Base-by-base conservation (phyloP, 2,329 filamentous ascomycete species). In the Rutstroemia sp. region DNA sequence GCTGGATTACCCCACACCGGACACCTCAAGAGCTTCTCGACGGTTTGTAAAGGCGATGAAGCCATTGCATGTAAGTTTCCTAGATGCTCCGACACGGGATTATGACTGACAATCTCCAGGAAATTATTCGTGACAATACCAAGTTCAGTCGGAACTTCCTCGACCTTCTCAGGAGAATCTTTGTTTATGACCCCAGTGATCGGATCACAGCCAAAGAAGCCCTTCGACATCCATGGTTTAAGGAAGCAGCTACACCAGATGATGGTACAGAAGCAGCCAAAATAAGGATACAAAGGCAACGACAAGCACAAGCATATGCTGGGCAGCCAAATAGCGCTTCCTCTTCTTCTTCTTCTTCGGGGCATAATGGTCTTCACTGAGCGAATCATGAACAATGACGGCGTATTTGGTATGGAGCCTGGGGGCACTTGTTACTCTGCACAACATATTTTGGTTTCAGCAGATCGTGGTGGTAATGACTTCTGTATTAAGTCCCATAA, bases 1-100 rank as follows among this genome's bases (percentile, higher is more conserved):
- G 67, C 75, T 88, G 19, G 84, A 87, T 62, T 88, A 87, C 61
- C 84, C 84, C 3, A 79, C 78, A 2, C 63, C 73, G 2, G 83
- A 87, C 12, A 87, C 84, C 0, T 83, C 81, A 0, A 75, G 83
- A 56, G 82, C 83, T 3, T 87, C 83, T 1, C 75, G 78, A 59
- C 75, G 82, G 64, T 88, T 87, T 65, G 84, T 88, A 12, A 84
- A 83, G 69, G 83, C 82, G n/a, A 88, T 88, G 84, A 87, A 87
- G 69, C 76, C 76, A 55, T 72, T 88, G 27, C 75, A 79, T 58
- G 84, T 87, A 73, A 61, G 80, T 72, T 5, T 14, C 19, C 21
- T 14, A 51, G 10, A 36, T 46, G 7, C 17, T 16, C 19, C 30
- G 12, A 17, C 4, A 25, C 36, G 12, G 17, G 48, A 4, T 16